Evolutionary conservation across 768 basidiomycete species (phyloP).

Genomic region (Filobasidium floriforme): DNA sequence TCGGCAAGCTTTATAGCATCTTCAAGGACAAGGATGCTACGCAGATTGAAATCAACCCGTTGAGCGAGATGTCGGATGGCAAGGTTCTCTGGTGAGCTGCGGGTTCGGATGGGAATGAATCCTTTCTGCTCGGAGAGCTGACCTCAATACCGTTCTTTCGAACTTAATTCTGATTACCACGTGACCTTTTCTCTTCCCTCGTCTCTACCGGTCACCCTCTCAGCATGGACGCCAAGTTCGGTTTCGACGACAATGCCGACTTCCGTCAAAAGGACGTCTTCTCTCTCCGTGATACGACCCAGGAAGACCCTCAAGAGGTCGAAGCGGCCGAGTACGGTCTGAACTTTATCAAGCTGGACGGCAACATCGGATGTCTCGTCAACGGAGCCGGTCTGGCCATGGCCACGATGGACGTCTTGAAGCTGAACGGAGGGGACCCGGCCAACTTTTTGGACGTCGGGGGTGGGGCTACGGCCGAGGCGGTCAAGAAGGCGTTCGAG

Average conservation of each 20-base stretch:
- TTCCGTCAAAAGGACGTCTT: conserved; percentile 93
- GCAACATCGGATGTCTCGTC: conserved; percentile 91
- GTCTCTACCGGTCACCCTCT: conserved; percentile 8
- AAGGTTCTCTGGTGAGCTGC: conserved; percentile 74
- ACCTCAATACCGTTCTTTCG: no score
- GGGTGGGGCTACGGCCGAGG: conserved; percentile 95
- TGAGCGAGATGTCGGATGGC: conserved; percentile 86
- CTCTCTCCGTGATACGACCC: conserved; percentile 76
- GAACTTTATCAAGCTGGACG: conserved; percentile 99
- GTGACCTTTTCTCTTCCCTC: no score
- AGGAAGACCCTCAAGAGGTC: conserved; percentile 95
- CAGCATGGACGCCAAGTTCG: conserved; percentile 99
- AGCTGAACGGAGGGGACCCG: conserved; percentile 85
- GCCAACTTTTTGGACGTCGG: conserved; percentile 99
- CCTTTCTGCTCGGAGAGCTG: no score
- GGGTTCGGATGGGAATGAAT: no score
- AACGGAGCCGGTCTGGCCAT: conserved; percentile 98
- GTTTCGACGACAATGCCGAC: conserved; percentile 99
- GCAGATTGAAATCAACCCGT: conserved; percentile 98
- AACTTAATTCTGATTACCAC: no score
- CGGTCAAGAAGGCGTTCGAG: conserved; percentile 98
- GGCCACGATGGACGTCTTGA: conserved; percentile 99
- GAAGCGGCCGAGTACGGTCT: conserved; percentile 87
- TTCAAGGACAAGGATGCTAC: conserved; percentile 99
- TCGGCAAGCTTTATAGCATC: conserved; percentile 86